These are phyloP conservation scores for Cytospora mali DNA, from an alignment of 2,329 filamentous ascomycete genomes.

Conservation along the genomic window DNA sequence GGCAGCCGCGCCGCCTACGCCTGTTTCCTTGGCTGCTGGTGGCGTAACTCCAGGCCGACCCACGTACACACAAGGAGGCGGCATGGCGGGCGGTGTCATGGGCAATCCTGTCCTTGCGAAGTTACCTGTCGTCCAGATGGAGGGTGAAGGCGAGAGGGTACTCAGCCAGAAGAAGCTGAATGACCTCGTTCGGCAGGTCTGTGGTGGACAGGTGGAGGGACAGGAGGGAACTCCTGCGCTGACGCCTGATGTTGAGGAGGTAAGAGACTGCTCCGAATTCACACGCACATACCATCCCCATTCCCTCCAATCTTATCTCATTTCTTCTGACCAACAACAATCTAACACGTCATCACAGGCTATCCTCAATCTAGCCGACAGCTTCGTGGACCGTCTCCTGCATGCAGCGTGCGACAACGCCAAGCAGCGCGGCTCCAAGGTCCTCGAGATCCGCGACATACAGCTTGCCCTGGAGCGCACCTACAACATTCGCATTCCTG, in stretches of 20 bases:
- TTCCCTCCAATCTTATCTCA: conserved; percentile 14
- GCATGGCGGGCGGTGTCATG: conserved; percentile 79
- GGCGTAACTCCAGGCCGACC: conserved; percentile 69
- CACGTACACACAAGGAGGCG: conserved; percentile 79
- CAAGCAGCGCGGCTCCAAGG: conserved; percentile 88
- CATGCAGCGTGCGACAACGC: conserved; percentile 86
- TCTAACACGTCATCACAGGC: conserved; percentile 54
- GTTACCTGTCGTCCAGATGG: conserved; percentile 80
- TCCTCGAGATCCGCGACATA: conserved; percentile 85
- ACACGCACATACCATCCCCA: not conserved
- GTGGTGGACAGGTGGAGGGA: conserved; percentile 74
- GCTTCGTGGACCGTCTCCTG: conserved; percentile 91
- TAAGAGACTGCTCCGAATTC: conserved; percentile 46
- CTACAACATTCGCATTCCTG: conserved; percentile 90
- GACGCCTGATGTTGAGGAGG: conserved; percentile 94
- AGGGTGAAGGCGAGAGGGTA: conserved; percentile 88
- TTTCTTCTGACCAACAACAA: not conserved
- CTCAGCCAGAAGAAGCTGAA: conserved; percentile 98
- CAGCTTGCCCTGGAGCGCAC: conserved; percentile 82
- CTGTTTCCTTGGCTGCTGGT: conserved; percentile 67
- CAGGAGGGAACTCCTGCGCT: conserved; percentile 71
- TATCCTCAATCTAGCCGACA: conserved; percentile 85
- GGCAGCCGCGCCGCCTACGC: conserved; percentile 69
- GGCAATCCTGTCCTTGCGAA: conserved; percentile 83
- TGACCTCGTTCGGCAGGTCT: conserved; percentile 91